Base-by-base conservation (phyloP, 1,284 basidiomycete species). In the Cerioporus squamosus region DNA sequence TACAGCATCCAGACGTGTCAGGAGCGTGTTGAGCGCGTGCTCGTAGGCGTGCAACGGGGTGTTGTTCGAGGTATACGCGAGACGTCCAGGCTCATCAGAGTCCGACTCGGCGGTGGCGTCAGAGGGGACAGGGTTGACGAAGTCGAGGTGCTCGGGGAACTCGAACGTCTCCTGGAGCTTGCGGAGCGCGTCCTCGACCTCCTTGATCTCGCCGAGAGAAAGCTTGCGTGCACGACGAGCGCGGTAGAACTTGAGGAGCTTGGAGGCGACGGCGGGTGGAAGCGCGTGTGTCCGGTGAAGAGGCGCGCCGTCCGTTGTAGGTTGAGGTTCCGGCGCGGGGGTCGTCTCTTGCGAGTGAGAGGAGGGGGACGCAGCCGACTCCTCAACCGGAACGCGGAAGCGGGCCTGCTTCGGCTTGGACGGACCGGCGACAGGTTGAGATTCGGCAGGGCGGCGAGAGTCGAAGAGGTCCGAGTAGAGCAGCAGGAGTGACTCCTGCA, bases 1-100 rank as follows among this genome's bases (percentile, higher is more conserved):
- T 5, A 92, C 80, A 0, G 79, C 83, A 64, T 93, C 91, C 5
- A 91, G 79, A 57, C 79, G 77, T 44, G 85, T 79, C 31, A 93
- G 75, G 12, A 93, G 72, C 53, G 82, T 81, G 51, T 83, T 81
- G 52, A 92, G 76, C 20, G 78, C 75, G 54, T 84, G 74, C 58
- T 83, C 79, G 68, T 83, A 80, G 7, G 74, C 74, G 64, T 81
- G 82, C 44, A 85, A 72, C 0, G 79, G 73, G 6, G 74, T 74
- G 72, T 85, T 85, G 60, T 64, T 66, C n/a, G 76, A 48, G 40
- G 79, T 78, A 72, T 78, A 84, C 18, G 73, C 67, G 24, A 75
- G 68, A 38, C 51, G 22, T 7, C 59, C 58, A 8, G 53, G 45
- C 40, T 56, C 53, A 10, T 57, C 47, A 0, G 62, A 56, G 24